phyloP scores from a whole-genome alignment of 495 filamentous ascomycete species.

The Talaromyces adpressus region DNA sequence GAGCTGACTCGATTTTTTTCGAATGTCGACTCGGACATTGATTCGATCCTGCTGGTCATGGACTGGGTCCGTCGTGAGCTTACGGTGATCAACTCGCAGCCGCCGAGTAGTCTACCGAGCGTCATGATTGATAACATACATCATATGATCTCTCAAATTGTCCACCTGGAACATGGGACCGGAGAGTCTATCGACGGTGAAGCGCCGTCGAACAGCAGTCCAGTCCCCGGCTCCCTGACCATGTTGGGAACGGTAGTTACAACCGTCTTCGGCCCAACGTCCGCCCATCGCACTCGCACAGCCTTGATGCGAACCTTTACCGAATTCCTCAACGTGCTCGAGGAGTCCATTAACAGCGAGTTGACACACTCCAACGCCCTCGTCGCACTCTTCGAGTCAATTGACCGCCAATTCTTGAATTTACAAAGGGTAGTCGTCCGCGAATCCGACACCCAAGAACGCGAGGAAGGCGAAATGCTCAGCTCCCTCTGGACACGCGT shows the following conservation, averaged over 20 bases:
- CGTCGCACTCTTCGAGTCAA: constrained; percentile 76
- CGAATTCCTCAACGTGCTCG: constrained; percentile 78
- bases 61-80: constrained; percentile 89
- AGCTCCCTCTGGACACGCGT: constrained; percentile 79
- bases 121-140: constrained; percentile 74
- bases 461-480: constrained; percentile 70
- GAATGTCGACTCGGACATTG: constrained; percentile 85
- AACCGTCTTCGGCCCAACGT: constrained; percentile 69
- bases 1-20: constrained; percentile 86
- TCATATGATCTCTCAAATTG: constrained; percentile 58
- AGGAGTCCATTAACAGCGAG: constrained; percentile 81
- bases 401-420: constrained; percentile 83
- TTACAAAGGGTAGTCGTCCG: constrained; percentile 78
- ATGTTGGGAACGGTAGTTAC: constrained; percentile 56
- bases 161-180: constrained; percentile 52
- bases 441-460: constrained; percentile 72
- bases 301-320: constrained; percentile 81
- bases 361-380: constrained; percentile 67
- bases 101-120: constrained; percentile 50
- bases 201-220: constrained; percentile 31
- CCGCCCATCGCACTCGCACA: constrained; percentile 67
- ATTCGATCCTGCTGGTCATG: constrained; percentile 87
- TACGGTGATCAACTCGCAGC: constrained; percentile 42
- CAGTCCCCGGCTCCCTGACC: constrained; percentile 47
- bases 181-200: constrained; percentile 19